phyloP scores from a whole-genome alignment of 352 stramenopile genomes.

The Phytophthora hibernalis region DNA sequence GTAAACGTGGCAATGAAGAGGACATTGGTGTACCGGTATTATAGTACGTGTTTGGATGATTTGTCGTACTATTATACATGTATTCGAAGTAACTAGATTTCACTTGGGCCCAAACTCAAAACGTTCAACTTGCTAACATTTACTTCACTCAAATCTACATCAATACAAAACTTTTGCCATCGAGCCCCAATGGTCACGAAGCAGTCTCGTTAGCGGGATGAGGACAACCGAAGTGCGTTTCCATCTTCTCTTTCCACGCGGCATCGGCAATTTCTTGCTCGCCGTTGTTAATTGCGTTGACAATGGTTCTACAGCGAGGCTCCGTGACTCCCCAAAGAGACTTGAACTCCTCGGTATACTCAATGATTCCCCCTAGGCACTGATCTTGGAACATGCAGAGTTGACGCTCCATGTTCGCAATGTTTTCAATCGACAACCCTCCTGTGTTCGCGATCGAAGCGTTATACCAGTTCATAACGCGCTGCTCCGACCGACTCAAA shows the following conservation, averaged over 20 bases:
- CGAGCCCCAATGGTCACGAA: background rate
- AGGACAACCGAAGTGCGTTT: conserved; percentile 48
- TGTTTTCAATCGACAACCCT: conserved; percentile 27
- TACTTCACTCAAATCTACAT: conserved; percentile 1
- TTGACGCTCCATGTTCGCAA: conserved; percentile 56
- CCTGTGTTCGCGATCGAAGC: conserved; percentile 29
- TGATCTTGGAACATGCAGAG: conserved; percentile 56
- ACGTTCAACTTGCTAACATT: conserved; percentile 12
- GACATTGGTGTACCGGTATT: no score
- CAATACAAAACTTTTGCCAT: background rate
- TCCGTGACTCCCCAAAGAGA: conserved; percentile 41
- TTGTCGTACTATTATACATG: no score
- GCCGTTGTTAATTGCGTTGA: conserved; percentile 43
- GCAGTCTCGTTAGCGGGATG: conserved; percentile 18
- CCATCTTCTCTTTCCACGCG: conserved; percentile 45
- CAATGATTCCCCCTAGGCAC: conserved; percentile 48
- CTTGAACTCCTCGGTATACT: conserved; percentile 56
- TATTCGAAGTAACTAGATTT: no score
- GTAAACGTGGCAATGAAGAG: no score
- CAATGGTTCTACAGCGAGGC: conserved; percentile 44
- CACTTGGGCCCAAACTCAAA: no score
- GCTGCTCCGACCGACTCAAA: conserved; percentile 36
- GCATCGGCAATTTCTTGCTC: conserved; percentile 32
- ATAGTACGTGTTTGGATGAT: no score
- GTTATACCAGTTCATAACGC: conserved; percentile 48